Base-by-base conservation (phyloP, 805 yeast species). In the Hanseniaspora occidentalis region DNA sequence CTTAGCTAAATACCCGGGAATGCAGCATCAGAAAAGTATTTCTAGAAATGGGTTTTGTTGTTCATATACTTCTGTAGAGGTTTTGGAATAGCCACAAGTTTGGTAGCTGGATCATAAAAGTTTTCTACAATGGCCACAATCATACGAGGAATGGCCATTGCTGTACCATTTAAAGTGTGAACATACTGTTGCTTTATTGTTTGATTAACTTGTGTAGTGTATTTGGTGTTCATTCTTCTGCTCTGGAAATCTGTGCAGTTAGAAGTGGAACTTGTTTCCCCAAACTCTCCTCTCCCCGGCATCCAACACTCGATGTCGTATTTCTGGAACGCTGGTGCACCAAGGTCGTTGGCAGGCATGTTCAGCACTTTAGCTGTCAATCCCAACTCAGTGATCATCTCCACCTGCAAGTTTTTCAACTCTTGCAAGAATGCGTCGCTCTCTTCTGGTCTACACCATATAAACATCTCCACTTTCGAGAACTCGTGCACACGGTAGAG, bases 281-380 rank as follows among this genome's bases (percentile, higher is more conserved):
- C 98, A 84, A 94, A 89, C 2, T 64, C 57, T 1, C 84, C 88
- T 50, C 96, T 73, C 2, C 97, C 96, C 0, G 97, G 97, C 97
- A 92, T 89, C 86, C 95, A 84, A 0, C 88, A 95, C 60, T 92
- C 98, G 43, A 88, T 84, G 51, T 92, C 98, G 55, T 77, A 84
- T 57, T 92, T 92, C 53, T 82, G 79, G 59, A 70, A 75, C 0
- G 97, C 97, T 1, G 98, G 95, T 0, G 95, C 79, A 0, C 98
- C 98, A 39, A 92, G 63, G 56, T 92, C 98, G 46, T 81, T 75
- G 20, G 79, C 76, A 0, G 96, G 96, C 86, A 92, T 85, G 45
- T 82, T 75, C 21, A 92, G 64, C 19, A 89, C 82, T 46, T 85
- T 75, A 2, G 95, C 94, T 17, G 75, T 68, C 3, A 92, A 63